A percentile compares a stretch with the other conserved stretches of the same genome.
phyloP scores from a whole-genome alignment of 2,329 filamentous ascomycete genomes.

The Penicillium sp. region DNA sequence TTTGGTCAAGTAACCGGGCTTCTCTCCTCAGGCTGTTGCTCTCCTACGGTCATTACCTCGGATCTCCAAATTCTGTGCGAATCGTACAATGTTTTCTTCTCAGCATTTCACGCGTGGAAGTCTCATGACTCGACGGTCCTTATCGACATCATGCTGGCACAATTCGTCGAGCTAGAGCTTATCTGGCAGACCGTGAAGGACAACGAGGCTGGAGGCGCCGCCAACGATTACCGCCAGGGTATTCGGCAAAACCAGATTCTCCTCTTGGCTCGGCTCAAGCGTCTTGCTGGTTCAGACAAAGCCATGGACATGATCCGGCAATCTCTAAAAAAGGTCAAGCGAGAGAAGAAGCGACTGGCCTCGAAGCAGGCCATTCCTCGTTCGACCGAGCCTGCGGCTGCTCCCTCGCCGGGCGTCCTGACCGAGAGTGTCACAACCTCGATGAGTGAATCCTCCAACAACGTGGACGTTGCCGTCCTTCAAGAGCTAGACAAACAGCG shows the following conservation, averaged over 20 bases:
- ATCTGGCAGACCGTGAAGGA: conserved; percentile 64
- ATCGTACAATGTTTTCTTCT: conserved; percentile 54
- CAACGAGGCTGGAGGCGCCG: conserved; percentile 55
- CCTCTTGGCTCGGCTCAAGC: conserved; percentile 56
- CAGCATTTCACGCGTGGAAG: conserved; percentile 61
- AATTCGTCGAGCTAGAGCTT: conserved; percentile 59
- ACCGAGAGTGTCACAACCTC: conserved; percentile 36
- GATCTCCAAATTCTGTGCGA: conserved; percentile 48
- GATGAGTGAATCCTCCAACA: conserved; percentile 38
- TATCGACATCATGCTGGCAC: conserved; percentile 61
- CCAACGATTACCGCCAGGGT: conserved; percentile 58
- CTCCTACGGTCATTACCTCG: conserved; percentile 40
- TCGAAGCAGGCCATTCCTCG: conserved; percentile 54
- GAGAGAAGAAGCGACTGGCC: conserved; percentile 46
- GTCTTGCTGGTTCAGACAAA: conserved; percentile 55
- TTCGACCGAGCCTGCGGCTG: conserved; percentile 40
- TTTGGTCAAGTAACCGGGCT: conserved; percentile 51
- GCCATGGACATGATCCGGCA: conserved; percentile 56
- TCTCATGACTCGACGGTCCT: conserved; percentile 57
- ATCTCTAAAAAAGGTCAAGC: conserved; percentile 55
- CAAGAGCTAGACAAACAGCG: conserved; percentile 32
- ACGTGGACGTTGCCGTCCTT: conserved; percentile 29
- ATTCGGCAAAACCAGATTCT: conserved; percentile 61
- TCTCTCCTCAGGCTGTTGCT: conserved; percentile 41
- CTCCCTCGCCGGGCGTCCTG: conserved; percentile 28